phyloP scores from a whole-genome alignment of 129 eudicot genomes.

The Arctium lappa region DNA sequence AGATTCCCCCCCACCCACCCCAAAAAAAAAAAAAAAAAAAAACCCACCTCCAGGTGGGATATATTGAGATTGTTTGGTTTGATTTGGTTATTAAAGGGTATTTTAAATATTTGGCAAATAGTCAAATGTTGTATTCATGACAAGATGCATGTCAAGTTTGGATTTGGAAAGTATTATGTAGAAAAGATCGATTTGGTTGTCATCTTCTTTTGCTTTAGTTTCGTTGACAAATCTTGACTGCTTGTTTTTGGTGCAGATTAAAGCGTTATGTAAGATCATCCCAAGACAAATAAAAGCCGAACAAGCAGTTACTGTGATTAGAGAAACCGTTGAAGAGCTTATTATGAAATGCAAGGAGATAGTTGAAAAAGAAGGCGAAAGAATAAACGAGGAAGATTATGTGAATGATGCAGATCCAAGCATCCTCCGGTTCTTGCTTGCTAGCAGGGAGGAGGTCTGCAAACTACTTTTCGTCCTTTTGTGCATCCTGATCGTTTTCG shows the following conservation, averaged over 20 bases:
- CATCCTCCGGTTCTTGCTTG: conserved; percentile 94
- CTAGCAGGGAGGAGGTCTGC: conserved; percentile 95
- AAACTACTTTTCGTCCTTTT: background rate
- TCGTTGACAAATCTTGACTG: background rate
- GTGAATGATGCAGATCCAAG: conserved; percentile 96
- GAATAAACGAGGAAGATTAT: conserved; percentile 90
- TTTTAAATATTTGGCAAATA: too few species aligned
- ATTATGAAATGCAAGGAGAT: conserved; percentile 79
- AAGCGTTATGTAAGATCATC: conserved; percentile 74
- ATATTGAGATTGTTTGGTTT: too few species aligned
- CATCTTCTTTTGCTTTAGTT: background rate
- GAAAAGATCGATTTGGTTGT: background rate
- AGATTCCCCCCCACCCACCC: too few species aligned
- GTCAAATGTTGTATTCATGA: too few species aligned
- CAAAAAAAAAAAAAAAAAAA: too few species aligned
- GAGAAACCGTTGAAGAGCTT: conserved; percentile 88
- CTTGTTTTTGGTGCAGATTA: conserved; percentile 44
- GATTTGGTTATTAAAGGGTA: too few species aligned
- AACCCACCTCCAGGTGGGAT: too few species aligned
- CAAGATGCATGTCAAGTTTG: too few species aligned
- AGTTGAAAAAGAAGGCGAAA: conserved; percentile 90
- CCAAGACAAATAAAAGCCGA: conserved; percentile 97
- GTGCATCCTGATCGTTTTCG: background rate
- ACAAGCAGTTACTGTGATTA: conserved; percentile 72
- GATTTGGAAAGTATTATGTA: background rate